Percentiles rank a stretch among this genome's conserved stretches.
Evolutionary conservation across 2,329 filamentous ascomycete species (phyloP).

Genomic region (Ophiostoma pallidulum): DNA sequence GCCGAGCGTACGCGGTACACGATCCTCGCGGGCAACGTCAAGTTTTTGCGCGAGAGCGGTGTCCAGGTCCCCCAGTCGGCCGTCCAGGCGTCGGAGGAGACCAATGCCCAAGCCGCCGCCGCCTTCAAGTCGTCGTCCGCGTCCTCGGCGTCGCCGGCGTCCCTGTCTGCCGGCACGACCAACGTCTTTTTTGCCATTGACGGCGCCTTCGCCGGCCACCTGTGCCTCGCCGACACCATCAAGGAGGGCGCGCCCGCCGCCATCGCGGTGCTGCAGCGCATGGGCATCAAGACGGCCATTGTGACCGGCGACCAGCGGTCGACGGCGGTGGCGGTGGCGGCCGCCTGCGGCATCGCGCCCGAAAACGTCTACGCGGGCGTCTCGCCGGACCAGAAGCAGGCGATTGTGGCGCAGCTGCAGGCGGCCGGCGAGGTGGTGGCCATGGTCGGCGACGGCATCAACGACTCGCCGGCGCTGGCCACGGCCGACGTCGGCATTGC

Average conservation of each 20-base stretch:
- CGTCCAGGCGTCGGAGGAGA: conserved; percentile 52
- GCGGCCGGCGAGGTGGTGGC: conserved; percentile 66
- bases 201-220: conserved; percentile 65
- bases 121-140: conserved; percentile 19
- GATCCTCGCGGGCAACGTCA: conserved; percentile 75
- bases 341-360: conserved; percentile 67
- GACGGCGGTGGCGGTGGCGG: conserved; percentile 76
- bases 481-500: conserved; percentile 91
- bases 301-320: conserved; percentile 87
- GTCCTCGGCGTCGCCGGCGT: too few species aligned
- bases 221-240: conserved; percentile 81
- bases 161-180: conserved; percentile 60
- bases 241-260: conserved; percentile 78
- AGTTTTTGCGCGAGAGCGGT: conserved; percentile 62
- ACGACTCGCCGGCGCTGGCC: conserved; percentile 90
- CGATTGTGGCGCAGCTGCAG: conserved; percentile 72
- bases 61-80: conserved; percentile 57
- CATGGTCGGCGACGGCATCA: conserved; percentile 98
- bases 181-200: conserved; percentile 89
- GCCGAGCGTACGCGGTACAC: conserved; percentile 62
- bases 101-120: conserved; percentile 35
- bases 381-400: conserved; percentile 82
- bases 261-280: conserved; percentile 69
- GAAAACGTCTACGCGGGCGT: conserved; percentile 78
- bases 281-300: conserved; percentile 81